Evolutionary conservation across 1,284 basidiomycete genomes (phyloP), one percentile per base, ranked within the genome.

Genomic region (Rhodotorula mucilaginosa): DNA sequence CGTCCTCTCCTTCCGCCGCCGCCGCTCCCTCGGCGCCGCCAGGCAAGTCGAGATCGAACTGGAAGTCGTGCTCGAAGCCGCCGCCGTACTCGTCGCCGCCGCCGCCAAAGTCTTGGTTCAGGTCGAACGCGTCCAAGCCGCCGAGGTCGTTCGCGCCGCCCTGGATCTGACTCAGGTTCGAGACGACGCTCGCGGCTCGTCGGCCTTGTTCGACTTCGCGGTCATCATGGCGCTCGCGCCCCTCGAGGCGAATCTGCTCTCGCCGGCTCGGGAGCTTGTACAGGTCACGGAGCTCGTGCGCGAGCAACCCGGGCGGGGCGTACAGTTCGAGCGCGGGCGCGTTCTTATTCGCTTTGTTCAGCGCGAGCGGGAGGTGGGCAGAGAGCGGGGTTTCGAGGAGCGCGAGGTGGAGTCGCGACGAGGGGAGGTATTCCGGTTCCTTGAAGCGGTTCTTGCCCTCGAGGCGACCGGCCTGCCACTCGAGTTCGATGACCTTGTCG

Each of bases 341-440:
- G 16, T 52, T 65, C 51, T 69, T 67, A 51, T 31, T 58, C 16
- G 68, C 29, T 23, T 70, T 71, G 46, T 71, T 65, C 47, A 75
- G 61, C 13, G 62, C 21, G 54, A 46, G 58, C 16, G 67, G 71
- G 26, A 69, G 67, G 12, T 61, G 56, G 46, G 67, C 65, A 47
- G 52, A 61, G 15, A 57, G 49, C 18, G 69, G 47, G 0, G 67
- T 23, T 46, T 57, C 26, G 68, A 75, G 73, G 46, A 79, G 74
- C 19, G 74, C 77, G 60, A 79, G 67, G 62, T 78, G 76, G 23
- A 77, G 54, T 10, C 74, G 74, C 4, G 76, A 78, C 10, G 71
- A 39, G 7, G 78, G 76, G 5, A 79, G 69, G 70, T 71, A 79
- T 19, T 69, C 65, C 10, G 78, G 74, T 7, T 75, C 72, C 46